Evolutionary conservation across 305 asterid genomes (phyloP).

Genomic region (Nicotiana rustica): DNA sequence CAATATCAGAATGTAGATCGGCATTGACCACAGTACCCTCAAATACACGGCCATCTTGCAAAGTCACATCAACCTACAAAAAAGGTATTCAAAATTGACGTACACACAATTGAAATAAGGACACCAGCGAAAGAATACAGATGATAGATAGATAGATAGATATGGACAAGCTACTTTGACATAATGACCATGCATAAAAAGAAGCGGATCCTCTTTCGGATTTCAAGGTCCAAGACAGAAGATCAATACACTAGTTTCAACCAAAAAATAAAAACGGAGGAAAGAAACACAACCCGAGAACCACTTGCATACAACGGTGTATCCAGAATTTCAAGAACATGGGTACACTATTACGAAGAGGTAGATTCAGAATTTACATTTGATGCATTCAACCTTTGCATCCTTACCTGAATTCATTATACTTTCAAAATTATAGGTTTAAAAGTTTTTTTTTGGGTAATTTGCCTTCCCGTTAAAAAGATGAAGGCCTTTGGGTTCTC

Average conservation of each 20-base stretch:
- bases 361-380: too few species aligned
- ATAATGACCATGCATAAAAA: background rate
- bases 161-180: background rate
- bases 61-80: constrained; percentile 81
- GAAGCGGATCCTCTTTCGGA: background rate
- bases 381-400: too few species aligned
- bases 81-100: constrained; percentile 15
- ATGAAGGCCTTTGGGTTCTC: too few species aligned
- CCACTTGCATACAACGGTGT: background rate
- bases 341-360: too few species aligned
- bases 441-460: too few species aligned
- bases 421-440: too few species aligned
- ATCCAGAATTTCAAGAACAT: too few species aligned
- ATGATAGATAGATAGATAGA: background rate
- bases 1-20: constrained; percentile 85
- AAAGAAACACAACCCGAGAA: background rate
- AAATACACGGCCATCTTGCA: constrained; percentile 93
- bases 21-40: constrained; percentile 90
- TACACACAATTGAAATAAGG: background rate
- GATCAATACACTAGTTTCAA: background rate
- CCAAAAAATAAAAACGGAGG: background rate
- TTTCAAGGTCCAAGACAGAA: background rate
- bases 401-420: too few species aligned
- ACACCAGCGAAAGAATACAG: background rate
- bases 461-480: too few species aligned